These are phyloP conservation scores for Aspergillus biplanus DNA, from an alignment of 495 filamentous ascomycete species.

Conservation along the genomic window DNA sequence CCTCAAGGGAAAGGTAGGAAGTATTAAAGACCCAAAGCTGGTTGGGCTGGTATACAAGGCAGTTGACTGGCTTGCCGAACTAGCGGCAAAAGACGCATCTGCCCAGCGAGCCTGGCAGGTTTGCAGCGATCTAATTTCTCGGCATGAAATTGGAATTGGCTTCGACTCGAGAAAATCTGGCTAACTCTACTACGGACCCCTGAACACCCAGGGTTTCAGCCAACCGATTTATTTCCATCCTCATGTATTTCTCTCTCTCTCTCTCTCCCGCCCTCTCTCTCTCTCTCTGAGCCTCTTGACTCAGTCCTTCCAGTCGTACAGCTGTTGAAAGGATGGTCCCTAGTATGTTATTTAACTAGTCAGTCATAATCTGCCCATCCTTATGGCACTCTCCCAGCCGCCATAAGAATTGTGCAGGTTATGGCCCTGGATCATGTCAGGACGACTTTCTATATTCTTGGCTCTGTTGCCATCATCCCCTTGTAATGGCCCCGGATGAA, in stretches of 20 bases:
- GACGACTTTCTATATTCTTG: background rate
- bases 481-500: background rate
- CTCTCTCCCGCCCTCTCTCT: background rate
- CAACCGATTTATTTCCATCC: background rate
- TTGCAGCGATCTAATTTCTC: slow-evolving; percentile 33
- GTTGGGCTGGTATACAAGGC: slow-evolving; percentile 47
- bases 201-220: background rate
- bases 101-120: slow-evolving; percentile 52
- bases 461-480: background rate
- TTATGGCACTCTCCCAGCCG: background rate
- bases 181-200: slow-evolving; percentile 10
- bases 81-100: slow-evolving; percentile 44
- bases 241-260: background rate
- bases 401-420: background rate
- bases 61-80: slow-evolving; percentile 45
- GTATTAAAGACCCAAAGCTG: slow-evolving; percentile 38
- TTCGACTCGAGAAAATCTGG: slow-evolving; percentile 1
- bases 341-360: slow-evolving; percentile 4
- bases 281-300: background rate
- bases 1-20: slow-evolving; percentile 44
- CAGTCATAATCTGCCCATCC: background rate
- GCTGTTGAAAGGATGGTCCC: background rate
- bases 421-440: background rate
- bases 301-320: background rate
- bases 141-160: slow-evolving; percentile 12